Evolutionary conservation across 169 alveolate species (phyloP), one percentile per base, ranked within the genome.

Genomic region (Plasmodium knowlesi): DNA sequence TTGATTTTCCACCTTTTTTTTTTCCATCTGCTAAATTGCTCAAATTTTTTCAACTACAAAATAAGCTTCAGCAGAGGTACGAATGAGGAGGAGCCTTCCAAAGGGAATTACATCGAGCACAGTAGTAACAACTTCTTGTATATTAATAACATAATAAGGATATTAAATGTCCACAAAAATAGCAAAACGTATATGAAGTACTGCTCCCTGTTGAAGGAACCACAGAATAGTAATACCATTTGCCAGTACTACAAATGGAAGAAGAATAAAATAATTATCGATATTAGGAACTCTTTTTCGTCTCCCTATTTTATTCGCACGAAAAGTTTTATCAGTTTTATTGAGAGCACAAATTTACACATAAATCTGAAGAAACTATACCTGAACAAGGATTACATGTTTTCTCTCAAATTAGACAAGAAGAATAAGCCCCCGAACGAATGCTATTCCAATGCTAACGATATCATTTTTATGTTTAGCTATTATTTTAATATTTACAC

Each of bases 241-340:
- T 28, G 34, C 41, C 85, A 78, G 5, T 86, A 86, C 30, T 86
- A 86, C 71, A 86, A 86, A 86, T 86, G 93, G 93, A 86, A 70
- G 67, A 86, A 86, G 71, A 86, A 78, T 14, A 74, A 86, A 74
- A 76, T 86, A 34, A 57, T 86, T 43, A 53, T 86, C 43, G 93
- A 86, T 46, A 86, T 86, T 41, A 74, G 93, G 71, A 86, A 76
- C 81, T 86, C 93, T 74, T 86, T 86, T 86, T 74, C 93, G 9
- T 70, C 93, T 12, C 93, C 93, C 8, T 76, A 86, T 86, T 86
- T 86, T 86, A 73, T 86, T 86, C 93, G 85, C 67, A 86, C 93
- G 70, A 86, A 70, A 53, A 86, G 83, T 86, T 86, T 86, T 76
- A 39, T 53, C 28, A 86, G 61, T 78, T 86, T 86, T 19, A 74